phyloP scores from a whole-genome alignment of 2,329 filamentous ascomycete genomes.

The Apiospora sp. region DNA sequence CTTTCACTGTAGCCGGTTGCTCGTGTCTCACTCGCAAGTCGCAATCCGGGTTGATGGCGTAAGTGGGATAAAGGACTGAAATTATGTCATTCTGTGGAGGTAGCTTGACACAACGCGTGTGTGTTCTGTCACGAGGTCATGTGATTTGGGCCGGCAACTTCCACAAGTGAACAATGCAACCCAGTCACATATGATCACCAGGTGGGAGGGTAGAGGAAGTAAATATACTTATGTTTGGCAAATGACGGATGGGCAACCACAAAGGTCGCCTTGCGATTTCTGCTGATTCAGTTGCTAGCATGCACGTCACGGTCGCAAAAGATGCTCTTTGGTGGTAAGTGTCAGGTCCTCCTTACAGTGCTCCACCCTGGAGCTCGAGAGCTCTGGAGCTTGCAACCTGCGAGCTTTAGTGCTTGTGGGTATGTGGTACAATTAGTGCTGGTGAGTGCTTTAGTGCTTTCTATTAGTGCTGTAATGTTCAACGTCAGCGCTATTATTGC shows the following conservation, averaged over 20 bases:
- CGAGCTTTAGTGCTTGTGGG: too few relatives aligned
- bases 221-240: too few relatives aligned
- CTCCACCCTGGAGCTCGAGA: neutral
- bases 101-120: neutral
- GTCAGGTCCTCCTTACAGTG: too few relatives aligned
- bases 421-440: too few relatives aligned
- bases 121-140: neutral
- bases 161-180: neutral
- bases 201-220: neutral
- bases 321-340: neutral
- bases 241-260: neutral
- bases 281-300: neutral
- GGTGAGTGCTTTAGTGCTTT: too few relatives aligned
- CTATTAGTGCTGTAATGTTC: neutral
- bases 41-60: neutral
- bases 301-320: neutral
- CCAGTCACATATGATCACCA: neutral
- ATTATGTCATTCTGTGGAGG: conserved; percentile 1
- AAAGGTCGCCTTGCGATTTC: too few relatives aligned
- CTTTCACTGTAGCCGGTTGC: neutral
- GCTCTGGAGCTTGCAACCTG: neutral
- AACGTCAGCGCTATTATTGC: neutral
- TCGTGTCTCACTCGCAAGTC: neutral
- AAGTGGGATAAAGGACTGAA: neutral
- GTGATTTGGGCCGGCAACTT: neutral